These are phyloP conservation scores for Auxenochlorella protothecoides DNA, from an alignment of 139 green algal species.

Conservation along the genomic window DNA sequence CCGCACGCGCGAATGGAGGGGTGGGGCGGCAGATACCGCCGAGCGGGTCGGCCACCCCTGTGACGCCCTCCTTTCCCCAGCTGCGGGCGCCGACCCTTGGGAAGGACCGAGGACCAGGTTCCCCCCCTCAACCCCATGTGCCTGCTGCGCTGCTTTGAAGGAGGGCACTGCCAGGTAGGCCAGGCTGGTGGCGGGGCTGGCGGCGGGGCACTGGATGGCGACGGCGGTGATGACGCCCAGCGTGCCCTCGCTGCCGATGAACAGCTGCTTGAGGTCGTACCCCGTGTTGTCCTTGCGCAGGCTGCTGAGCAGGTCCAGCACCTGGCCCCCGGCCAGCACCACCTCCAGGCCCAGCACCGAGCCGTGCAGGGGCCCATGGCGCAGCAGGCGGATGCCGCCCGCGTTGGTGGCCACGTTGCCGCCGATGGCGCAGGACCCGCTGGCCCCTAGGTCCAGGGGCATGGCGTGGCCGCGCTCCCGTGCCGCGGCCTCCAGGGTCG, in stretches of 20 bases:
- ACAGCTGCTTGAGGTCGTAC: conserved; percentile 97
- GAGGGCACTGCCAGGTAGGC: conserved; percentile 52
- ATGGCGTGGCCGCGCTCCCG: conserved; percentile 54
- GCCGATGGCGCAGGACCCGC: conserved; percentile 91
- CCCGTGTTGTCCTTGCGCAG: conserved; percentile 97
- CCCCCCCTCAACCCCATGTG: neutral
- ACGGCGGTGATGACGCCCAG: conserved; percentile 82
- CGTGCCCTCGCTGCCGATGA: conserved; percentile 93
- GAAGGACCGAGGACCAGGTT: neutral
- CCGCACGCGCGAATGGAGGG: neutral
- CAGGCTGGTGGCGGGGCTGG: conserved; percentile 55
- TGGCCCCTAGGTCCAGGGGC: conserved; percentile 92
- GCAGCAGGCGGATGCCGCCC: conserved; percentile 74
- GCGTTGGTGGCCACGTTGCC: conserved; percentile 97
- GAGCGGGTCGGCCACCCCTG: too few relatives aligned
- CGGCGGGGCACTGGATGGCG: conserved; percentile 61
- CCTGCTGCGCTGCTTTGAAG: conserved; percentile 50
- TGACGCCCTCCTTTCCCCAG: neutral
- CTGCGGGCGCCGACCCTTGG: neutral
- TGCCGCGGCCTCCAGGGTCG: conserved; percentile 59
- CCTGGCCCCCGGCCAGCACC: conserved; percentile 73
- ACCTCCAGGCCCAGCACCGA: conserved; percentile 87
- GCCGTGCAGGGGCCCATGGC: conserved; percentile 88
- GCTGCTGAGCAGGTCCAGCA: conserved; percentile 73
- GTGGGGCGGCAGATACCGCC: neutral